phyloP scores from a whole-genome alignment of 164 flowering plant genomes.

The Amborella trichopoda region DNA sequence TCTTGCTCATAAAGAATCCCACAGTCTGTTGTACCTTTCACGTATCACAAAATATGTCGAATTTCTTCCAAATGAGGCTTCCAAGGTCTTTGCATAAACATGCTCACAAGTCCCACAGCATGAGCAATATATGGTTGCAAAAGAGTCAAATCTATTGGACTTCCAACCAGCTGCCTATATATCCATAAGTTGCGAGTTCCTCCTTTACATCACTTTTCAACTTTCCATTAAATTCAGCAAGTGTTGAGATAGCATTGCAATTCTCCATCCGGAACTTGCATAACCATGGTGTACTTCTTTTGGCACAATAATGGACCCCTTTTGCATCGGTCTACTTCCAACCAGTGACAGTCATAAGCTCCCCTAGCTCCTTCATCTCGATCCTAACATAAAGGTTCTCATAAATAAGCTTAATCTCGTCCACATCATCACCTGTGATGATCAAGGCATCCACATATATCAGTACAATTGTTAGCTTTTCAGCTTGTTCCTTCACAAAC shows the following conservation, averaged over 20 bases:
- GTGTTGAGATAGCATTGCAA: background rate
- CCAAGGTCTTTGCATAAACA: constrained; percentile 2
- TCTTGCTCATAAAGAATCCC: constrained; percentile 1
- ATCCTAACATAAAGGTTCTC: background rate
- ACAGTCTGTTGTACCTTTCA: background rate
- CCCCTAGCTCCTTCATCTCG: constrained; percentile 4
- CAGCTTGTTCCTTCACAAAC: background rate
- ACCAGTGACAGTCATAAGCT: background rate
- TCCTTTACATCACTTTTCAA: background rate
- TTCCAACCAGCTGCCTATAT: constrained; percentile 10
- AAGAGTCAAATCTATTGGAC: constrained; percentile 8
- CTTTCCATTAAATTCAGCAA: background rate
- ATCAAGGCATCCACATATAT: background rate
- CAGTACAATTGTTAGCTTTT: background rate
- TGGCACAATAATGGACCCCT: background rate
- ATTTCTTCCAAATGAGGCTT: constrained; percentile 4
- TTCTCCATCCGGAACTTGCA: constrained; percentile 2
- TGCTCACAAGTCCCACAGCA: background rate
- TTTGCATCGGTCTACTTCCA: background rate
- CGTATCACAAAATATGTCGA: background rate
- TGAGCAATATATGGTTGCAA: constrained; percentile 4
- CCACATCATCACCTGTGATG: background rate
- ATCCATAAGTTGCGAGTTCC: background rate
- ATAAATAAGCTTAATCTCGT: background rate
- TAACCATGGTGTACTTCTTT: background rate